Conservation (phyloP, 495 filamentous ascomycete species). For the Patellaria atrata region DNA sequence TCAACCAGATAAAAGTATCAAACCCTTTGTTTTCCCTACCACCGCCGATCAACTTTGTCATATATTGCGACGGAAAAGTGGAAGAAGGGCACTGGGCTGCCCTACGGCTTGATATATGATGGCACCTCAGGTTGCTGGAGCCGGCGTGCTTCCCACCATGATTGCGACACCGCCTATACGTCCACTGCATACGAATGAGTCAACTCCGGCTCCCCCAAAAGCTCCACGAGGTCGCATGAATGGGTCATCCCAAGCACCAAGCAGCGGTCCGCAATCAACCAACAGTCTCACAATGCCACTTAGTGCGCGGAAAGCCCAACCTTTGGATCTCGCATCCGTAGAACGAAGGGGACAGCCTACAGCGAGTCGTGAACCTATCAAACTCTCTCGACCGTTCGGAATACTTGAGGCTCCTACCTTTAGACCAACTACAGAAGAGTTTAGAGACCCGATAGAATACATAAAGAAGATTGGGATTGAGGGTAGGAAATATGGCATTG, state of each 20-base stretch:
- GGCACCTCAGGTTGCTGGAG: too few species aligned
- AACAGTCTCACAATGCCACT: constrained; percentile 33
- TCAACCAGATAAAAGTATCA: too few species aligned
- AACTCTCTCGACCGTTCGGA: constrained; percentile 64
- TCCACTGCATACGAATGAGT: too few species aligned
- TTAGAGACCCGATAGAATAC: constrained; percentile 83
- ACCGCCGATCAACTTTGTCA: too few species aligned
- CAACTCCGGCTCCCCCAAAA: too few species aligned
- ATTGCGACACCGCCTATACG: too few species aligned
- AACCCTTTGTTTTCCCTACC: too few species aligned
- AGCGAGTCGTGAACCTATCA: constrained; percentile 57
- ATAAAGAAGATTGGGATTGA: constrained; percentile 80
- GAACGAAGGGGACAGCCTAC: constrained; percentile 74
- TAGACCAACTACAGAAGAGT: constrained; percentile 82
- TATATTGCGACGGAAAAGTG: too few species aligned
- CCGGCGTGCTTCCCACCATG: too few species aligned
- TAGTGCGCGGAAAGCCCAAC: constrained; percentile 53
- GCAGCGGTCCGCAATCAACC: constrained; percentile 16
- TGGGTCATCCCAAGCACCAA: constrained; percentile 1
- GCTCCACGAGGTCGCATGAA: constrained; percentile 16
- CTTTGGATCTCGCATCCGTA: constrained; percentile 77
- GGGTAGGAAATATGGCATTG: constrained; percentile 73
- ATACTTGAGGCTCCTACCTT: constrained; percentile 87
- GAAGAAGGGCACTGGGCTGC: too few species aligned
- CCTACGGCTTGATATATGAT: too few species aligned